These are phyloP conservation scores for Chalciporus piperatus DNA, from an alignment of 768 basidiomycete species.

Conservation along the genomic window DNA sequence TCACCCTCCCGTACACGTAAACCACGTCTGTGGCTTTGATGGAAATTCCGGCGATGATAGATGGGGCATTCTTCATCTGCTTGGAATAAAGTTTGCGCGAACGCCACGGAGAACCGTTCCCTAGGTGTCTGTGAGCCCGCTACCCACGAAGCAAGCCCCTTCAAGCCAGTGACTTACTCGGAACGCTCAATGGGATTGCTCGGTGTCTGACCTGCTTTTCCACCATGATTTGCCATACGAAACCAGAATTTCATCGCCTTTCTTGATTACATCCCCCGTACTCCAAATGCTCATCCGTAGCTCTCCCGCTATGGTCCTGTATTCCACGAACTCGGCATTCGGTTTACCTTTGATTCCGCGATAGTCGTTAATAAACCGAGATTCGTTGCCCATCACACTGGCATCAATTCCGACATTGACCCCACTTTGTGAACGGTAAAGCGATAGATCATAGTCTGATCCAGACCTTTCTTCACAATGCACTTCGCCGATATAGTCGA, in stretches of 20 bases:
- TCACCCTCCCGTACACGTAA: neutral
- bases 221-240: slow-evolving; percentile 91
- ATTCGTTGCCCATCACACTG: slow-evolving; percentile 73
- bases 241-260: slow-evolving; percentile 83
- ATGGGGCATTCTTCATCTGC: neutral
- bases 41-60: no score
- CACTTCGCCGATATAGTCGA: slow-evolving; percentile 83
- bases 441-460: slow-evolving; percentile 87
- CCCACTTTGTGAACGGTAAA: slow-evolving; percentile 58
- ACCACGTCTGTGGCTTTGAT: neutral
- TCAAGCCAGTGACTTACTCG: neutral
- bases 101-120: no score
- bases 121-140: no score
- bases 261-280: slow-evolving; percentile 53
- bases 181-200: neutral
- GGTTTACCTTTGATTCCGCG: slow-evolving; percentile 68
- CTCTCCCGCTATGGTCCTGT: slow-evolving; percentile 52
- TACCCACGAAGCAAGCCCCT: no score
- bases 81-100: neutral
- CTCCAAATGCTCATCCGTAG: slow-evolving; percentile 79
- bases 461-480: slow-evolving; percentile 71
- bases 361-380: slow-evolving; percentile 89
- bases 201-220: slow-evolving; percentile 42
- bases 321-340: slow-evolving; percentile 69
- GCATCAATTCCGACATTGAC: slow-evolving; percentile 79